These are phyloP conservation scores for Meyerozyma guilliermondii DNA, from an alignment of 1,139 yeast species.

Conservation along the genomic window DNA sequence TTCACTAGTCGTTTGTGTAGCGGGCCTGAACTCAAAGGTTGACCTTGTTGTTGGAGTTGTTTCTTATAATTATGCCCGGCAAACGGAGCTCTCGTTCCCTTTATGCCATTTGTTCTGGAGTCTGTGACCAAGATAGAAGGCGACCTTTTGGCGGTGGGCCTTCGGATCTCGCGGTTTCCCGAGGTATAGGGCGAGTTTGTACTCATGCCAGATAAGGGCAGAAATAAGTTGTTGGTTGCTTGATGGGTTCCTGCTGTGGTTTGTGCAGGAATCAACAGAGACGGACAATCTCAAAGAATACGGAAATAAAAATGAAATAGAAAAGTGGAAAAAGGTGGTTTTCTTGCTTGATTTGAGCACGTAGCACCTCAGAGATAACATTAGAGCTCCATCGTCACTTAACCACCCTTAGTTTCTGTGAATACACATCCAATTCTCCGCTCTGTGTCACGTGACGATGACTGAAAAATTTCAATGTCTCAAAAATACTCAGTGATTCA, in stretches of 20 bases:
- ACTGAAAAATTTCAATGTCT: not conserved
- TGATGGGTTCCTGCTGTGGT: not conserved
- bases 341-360: no score
- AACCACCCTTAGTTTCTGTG: no score
- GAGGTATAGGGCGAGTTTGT: not conserved
- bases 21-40: slow-evolving; percentile 1
- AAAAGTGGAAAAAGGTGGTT: no score
- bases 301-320: no score
- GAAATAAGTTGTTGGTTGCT: not conserved
- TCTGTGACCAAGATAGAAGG: slow-evolving; percentile 94
- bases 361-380: no score
- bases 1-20: slow-evolving; percentile 24
- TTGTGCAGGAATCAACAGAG: not conserved
- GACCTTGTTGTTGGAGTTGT: slow-evolving; percentile 26
- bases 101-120: slow-evolving; percentile 54
- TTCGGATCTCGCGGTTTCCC: slow-evolving; percentile 10
- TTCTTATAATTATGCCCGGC: slow-evolving; percentile 54
- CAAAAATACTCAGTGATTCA: not conserved
- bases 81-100: slow-evolving; percentile 77
- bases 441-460: not conserved
- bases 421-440: no score
- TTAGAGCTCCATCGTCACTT: no score
- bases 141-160: slow-evolving; percentile 80
- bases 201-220: not conserved
- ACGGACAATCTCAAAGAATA: no score